Evolutionary conservation across 495 filamentous ascomycete genomes (phyloP).

Genomic region (Lasiosphaeris hirsuta): DNA sequence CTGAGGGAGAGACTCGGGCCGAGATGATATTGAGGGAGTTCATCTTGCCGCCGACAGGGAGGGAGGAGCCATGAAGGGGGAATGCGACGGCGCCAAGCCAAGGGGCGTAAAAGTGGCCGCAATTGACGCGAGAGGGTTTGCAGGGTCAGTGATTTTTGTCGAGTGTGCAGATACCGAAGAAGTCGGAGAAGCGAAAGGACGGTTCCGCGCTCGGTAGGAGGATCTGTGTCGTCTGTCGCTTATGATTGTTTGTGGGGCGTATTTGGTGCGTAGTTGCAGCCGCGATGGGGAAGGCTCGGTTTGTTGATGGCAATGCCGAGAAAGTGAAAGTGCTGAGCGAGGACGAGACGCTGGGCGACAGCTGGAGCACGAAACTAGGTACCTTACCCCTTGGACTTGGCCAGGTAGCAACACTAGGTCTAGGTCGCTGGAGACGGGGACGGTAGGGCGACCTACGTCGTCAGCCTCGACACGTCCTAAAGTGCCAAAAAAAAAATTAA

Average conservation of each 20-base stretch:
- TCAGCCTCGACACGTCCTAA: constrained; percentile 20
- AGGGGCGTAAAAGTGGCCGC: constrained; percentile 4
- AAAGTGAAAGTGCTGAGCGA: constrained; percentile 4
- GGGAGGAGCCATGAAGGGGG: constrained; percentile 33
- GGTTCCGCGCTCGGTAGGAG: background rate
- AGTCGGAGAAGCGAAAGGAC: background rate
- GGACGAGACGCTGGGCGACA: constrained; percentile 2
- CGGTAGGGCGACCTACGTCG: constrained; percentile 20
- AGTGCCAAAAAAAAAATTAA: no score
- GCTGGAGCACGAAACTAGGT: no score
- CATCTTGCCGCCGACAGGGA: constrained; percentile 60
- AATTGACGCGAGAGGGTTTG: background rate
- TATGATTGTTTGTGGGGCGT: background rate
- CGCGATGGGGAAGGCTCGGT: constrained; percentile 10
- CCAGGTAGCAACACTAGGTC: constrained; percentile 1
- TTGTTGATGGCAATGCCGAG: constrained; percentile 20
- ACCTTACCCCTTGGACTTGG: background rate
- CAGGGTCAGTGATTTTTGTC: background rate
- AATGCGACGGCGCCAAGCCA: constrained; percentile 22
- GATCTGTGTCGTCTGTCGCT: background rate
- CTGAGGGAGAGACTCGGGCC: constrained; percentile 65
- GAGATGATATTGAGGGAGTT: constrained; percentile 97
- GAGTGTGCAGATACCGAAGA: background rate
- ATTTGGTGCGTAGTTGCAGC: constrained; percentile 3
- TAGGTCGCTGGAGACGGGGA: background rate